These are phyloP conservation scores for Orbilia ellipsospora DNA, from an alignment of 2,329 filamentous ascomycete genomes.

Conservation along the genomic window DNA sequence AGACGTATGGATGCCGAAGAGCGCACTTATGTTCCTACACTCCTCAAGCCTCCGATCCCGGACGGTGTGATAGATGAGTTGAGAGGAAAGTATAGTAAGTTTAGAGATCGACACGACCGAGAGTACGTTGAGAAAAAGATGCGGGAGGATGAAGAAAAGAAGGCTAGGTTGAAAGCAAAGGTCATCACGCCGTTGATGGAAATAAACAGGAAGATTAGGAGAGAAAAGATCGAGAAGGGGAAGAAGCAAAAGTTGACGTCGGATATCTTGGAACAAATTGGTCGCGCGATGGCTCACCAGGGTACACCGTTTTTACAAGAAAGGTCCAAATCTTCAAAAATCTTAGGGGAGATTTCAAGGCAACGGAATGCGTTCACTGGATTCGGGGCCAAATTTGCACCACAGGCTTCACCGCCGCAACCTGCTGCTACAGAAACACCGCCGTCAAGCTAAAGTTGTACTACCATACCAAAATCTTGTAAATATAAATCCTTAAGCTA, in stretches of 20 bases:
- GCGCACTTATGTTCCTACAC: slow-evolving; percentile 79
- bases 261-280: slow-evolving; percentile 73
- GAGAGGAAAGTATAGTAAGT: slow-evolving; percentile 81
- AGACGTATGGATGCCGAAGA: slow-evolving; percentile 79
- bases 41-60: slow-evolving; percentile 83
- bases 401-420: not conserved
- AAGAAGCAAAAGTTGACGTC: slow-evolving; percentile 68
- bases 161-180: slow-evolving; percentile 61
- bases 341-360: slow-evolving; percentile 30
- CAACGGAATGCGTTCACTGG: slow-evolving; percentile 17
- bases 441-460: not conserved
- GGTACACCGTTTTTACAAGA: slow-evolving; percentile 60
- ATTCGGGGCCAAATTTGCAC: slow-evolving; percentile 19
- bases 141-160: slow-evolving; percentile 67
- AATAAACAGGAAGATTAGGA: slow-evolving; percentile 69
- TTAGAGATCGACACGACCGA: slow-evolving; percentile 81
- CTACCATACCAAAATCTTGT: slow-evolving; percentile 17
- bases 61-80: slow-evolving; percentile 83
- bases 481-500: slow-evolving; percentile 38
- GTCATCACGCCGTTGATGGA: slow-evolving; percentile 69
- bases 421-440: slow-evolving; percentile 3
- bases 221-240: slow-evolving; percentile 67
- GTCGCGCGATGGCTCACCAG: slow-evolving; percentile 71
- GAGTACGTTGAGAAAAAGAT: slow-evolving; percentile 76
- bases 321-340: slow-evolving; percentile 20